Percentiles rank a stretch among this genome's conserved stretches.
Conservation (phyloP, 345 rosid species). For the Moringa oleifera region DNA sequence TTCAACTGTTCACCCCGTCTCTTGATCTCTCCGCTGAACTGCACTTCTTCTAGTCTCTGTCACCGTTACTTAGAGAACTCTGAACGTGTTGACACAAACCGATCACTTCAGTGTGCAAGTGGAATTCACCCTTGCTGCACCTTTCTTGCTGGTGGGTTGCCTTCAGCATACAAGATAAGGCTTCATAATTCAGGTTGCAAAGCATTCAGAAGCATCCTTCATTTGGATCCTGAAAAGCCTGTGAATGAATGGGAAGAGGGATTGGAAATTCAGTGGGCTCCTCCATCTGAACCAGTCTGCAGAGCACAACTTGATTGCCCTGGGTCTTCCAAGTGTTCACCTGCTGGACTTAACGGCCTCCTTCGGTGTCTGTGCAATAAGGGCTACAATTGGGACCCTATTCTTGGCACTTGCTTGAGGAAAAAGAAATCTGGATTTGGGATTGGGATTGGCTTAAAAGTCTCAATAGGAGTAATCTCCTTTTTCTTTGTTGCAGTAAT, state of each 20-base stretch:
- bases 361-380: conserved; percentile 44
- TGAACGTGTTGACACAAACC: conserved; percentile 28
- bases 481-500: conserved; percentile 20
- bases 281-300: conserved; percentile 46
- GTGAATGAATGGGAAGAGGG: conserved; percentile 53
- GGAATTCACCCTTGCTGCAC: conserved; percentile 45
- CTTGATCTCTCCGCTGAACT: conserved; percentile 52
- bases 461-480: conserved; percentile 27
- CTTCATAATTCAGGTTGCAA: conserved; percentile 58
- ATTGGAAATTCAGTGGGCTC: conserved; percentile 52
- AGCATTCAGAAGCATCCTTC: conserved; percentile 52
- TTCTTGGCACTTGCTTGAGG: conserved; percentile 30
- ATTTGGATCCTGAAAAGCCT: conserved; percentile 35
- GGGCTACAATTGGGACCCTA: conserved; percentile 38
- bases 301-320: conserved; percentile 38
- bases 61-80: conserved; percentile 47
- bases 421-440: conserved; percentile 17
- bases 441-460: conserved; percentile 22
- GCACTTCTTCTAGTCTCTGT: conserved; percentile 54
- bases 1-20: conserved; percentile 61
- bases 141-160: conserved; percentile 56
- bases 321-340: conserved; percentile 39
- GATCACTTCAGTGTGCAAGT: conserved; percentile 36
- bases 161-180: conserved; percentile 57
- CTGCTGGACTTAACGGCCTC: conserved; percentile 16